phyloP scores from a whole-genome alignment of 2,329 filamentous ascomycete species.

The Fusarium chaquense region DNA sequence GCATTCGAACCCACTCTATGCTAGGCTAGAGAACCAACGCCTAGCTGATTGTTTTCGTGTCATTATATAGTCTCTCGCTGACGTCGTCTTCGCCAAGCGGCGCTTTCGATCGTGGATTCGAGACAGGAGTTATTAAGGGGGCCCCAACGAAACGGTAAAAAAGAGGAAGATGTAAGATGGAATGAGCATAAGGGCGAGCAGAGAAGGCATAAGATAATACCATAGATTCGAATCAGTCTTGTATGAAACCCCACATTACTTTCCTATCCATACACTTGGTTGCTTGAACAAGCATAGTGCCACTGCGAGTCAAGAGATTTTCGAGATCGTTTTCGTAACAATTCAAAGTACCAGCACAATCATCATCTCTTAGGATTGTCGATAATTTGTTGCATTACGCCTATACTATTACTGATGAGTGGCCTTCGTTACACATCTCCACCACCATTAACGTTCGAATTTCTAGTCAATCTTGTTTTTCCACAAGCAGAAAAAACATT shows the following conservation, averaged over 20 bases:
- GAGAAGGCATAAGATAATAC: slow-evolving; percentile 38
- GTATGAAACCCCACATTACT: slow-evolving; percentile 29
- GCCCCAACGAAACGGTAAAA: slow-evolving; percentile 40
- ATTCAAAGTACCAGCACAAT: background rate
- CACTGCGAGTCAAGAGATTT: background rate
- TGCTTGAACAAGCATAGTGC: background rate
- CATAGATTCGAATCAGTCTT: slow-evolving; percentile 38
- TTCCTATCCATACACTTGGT: background rate
- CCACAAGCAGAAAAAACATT: background rate
- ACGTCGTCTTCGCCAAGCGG: slow-evolving; percentile 4
- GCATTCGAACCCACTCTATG: slow-evolving; percentile 66
- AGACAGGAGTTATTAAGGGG: slow-evolving; percentile 38
- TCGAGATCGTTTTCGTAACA: background rate
- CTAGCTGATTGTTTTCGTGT: slow-evolving; percentile 29
- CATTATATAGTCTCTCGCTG: slow-evolving; percentile 27
- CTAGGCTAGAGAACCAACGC: slow-evolving; percentile 53
- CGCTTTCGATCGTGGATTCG: slow-evolving; percentile 31
- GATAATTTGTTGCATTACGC: background rate
- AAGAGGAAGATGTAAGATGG: slow-evolving; percentile 26
- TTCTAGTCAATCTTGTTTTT: background rate
- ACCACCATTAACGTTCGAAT: background rate
- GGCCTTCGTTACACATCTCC: background rate
- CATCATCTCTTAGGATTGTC: background rate
- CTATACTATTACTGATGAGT: background rate
- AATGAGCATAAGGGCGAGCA: slow-evolving; percentile 6